Evolutionary conservation across 345 rosid genomes (phyloP).

Genomic region (Euphorbia lathyris): DNA sequence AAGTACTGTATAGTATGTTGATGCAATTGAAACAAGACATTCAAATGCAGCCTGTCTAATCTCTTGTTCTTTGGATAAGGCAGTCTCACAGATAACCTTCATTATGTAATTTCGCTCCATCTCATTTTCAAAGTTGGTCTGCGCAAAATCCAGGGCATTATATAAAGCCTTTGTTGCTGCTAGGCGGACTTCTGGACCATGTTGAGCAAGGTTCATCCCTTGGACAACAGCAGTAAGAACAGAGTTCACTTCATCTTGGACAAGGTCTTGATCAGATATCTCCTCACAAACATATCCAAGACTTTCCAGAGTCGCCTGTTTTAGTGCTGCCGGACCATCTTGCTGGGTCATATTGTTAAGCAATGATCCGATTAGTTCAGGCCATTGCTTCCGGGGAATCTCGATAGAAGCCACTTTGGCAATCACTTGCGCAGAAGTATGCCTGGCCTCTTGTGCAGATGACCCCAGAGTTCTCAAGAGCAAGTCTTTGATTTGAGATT

Average conservation of each 20-base stretch:
- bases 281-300: slow-evolving; percentile 93
- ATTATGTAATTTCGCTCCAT: slow-evolving; percentile 90
- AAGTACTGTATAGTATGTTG: slow-evolving; percentile 77
- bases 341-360: slow-evolving; percentile 75
- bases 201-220: slow-evolving; percentile 85
- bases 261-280: slow-evolving; percentile 78
- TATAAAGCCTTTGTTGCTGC: slow-evolving; percentile 78
- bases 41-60: slow-evolving; percentile 93
- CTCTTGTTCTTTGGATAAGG: slow-evolving; percentile 69
- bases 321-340: slow-evolving; percentile 51
- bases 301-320: slow-evolving; percentile 89
- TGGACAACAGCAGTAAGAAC: slow-evolving; percentile 97
- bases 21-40: slow-evolving; percentile 94
- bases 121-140: slow-evolving; percentile 87
- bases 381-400: slow-evolving; percentile 92
- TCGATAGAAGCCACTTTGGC: slow-evolving; percentile 91
- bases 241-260: slow-evolving; percentile 83
- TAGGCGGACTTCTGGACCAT: slow-evolving; percentile 69
- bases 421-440: slow-evolving; percentile 86
- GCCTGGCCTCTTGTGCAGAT: slow-evolving; percentile 66
- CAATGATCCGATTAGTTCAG: slow-evolving; percentile 63
- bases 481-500: slow-evolving; percentile 76
- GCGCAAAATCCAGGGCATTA: slow-evolving; percentile 91
- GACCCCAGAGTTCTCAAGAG: slow-evolving; percentile 71
- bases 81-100: slow-evolving; percentile 92